Percentiles rank a stretch among this genome's conserved stretches.
phyloP scores from a whole-genome alignment of 2,329 filamentous ascomycete species.

The Penicillium occitanis region DNA sequence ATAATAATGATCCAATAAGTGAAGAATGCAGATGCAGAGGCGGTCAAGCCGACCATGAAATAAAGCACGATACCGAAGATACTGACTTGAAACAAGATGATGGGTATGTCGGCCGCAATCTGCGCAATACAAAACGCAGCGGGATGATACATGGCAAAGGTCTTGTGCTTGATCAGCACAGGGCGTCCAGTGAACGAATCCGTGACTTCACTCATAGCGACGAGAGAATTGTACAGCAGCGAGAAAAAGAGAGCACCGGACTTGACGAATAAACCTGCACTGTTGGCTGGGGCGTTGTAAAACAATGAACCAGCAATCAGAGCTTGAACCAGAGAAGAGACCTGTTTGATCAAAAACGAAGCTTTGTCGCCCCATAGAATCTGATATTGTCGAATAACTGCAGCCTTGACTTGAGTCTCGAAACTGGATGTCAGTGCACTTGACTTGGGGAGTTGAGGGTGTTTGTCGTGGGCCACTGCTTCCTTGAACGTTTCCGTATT shows the following conservation, averaged over 20 bases:
- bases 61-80: constrained; percentile 61
- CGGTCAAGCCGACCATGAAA: constrained; percentile 62
- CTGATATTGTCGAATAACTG: constrained; percentile 61
- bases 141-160: constrained; percentile 59
- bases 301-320: constrained; percentile 67
- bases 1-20: constrained; percentile 60
- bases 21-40: constrained; percentile 58
- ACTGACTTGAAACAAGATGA: constrained; percentile 61
- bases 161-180: constrained; percentile 59
- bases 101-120: constrained; percentile 53
- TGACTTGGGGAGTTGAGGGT: constrained; percentile 52
- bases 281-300: constrained; percentile 61
- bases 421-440: constrained; percentile 67
- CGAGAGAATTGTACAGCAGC: constrained; percentile 60
- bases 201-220: constrained; percentile 67
- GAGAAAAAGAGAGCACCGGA: constrained; percentile 65
- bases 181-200: constrained; percentile 62
- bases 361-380: constrained; percentile 65
- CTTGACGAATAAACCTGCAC: constrained; percentile 63
- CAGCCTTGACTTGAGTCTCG: constrained; percentile 27
- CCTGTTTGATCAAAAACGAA: constrained; percentile 63
- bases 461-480: constrained; percentile 55
- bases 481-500: constrained; percentile 57
- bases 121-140: constrained; percentile 46
- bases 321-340: constrained; percentile 58